Evolutionary conservation across 805 yeast genomes (phyloP), one percentile per base, ranked within the genome.

Genomic region (Teunomyces pallodes): DNA sequence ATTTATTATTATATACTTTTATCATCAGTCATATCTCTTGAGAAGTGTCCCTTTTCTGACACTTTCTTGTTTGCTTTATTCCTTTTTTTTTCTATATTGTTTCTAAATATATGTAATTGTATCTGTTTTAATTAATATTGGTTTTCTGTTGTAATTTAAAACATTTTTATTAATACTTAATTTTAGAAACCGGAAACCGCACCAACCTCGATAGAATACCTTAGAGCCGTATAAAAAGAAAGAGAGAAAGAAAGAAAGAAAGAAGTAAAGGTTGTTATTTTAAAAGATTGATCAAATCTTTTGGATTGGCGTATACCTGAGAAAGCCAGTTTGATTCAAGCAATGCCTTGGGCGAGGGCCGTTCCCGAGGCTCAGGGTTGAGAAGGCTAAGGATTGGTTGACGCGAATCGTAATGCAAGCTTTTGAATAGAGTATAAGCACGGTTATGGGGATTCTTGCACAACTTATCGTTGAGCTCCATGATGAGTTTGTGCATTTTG

Each of bases 301-400:
- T 65, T 9, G 74, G 66, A 44, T 68, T 57, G 13, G 76, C 72
- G 49, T 71, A 73, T 6, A 67, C 71, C 47, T 69, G 74, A 12
- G 52, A 50, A 33, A 73, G 54, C 78, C 78, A 72, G 40, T 61
- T 60, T 6, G 74, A 62, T 10, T 57, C 50, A 26, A 69, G 49
- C 13, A 66, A 56, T 32, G 59, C 64, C n/a, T 54, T 57, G 5
- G 65, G 53, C 9, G 58, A 53, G 14, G 59, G 45, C 41, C 77
- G 43, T 36, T 56, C 55, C 1, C 45, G 39, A 9, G 62, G 60
- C 10, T 49, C 50, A 5, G 77, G 77, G 44, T 71, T 61, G 38
- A 73, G 60, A 50, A 72, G 53, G 13, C 62, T 61, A 29, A 73
- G 56, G 28, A 70, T 60, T 36, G 47, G 61, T 31, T 52, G 48